Conservation (phyloP, 2,329 filamentous ascomycete genomes). For the Onygena corvina region DNA sequence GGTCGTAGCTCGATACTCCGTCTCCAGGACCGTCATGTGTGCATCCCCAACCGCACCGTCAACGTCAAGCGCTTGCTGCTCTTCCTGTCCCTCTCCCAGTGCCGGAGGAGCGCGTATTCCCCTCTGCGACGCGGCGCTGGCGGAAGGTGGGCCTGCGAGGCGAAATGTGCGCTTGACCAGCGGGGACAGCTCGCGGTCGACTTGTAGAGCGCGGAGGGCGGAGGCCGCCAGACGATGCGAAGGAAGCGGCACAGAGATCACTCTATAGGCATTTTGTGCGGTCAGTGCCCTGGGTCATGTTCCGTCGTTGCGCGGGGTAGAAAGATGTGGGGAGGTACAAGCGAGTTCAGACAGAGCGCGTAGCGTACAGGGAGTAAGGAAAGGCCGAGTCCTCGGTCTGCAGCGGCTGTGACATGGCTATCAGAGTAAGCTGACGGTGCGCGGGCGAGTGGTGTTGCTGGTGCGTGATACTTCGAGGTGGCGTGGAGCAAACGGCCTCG, state of each 20-base stretch:
- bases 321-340: background rate
- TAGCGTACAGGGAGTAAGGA: constrained; percentile 51
- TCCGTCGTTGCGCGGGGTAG: background rate
- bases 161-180: constrained; percentile 63
- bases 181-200: constrained; percentile 80
- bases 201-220: constrained; percentile 62
- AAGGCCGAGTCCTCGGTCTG: constrained; percentile 37
- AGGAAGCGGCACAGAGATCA: constrained; percentile 69
- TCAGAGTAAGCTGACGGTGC: background rate
- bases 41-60: constrained; percentile 18
- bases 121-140: constrained; percentile 15
- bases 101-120: constrained; percentile 9
- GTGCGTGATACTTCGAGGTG: background rate
- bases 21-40: constrained; percentile 48
- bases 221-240: constrained; percentile 63
- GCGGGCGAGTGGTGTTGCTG: background rate
- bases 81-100: background rate
- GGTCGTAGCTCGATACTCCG: constrained; percentile 75
- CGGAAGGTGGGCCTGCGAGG: constrained; percentile 28
- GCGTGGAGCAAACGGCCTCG: background rate
- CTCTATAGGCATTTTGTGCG: constrained; percentile 22
- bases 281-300: background rate
- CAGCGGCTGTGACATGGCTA: background rate
- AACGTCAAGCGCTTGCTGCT: constrained; percentile 16
- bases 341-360: constrained; percentile 12